Evolutionary conservation across 2,329 filamentous ascomycete genomes (phyloP).

Genomic region (Pseudonectria foliicola): DNA sequence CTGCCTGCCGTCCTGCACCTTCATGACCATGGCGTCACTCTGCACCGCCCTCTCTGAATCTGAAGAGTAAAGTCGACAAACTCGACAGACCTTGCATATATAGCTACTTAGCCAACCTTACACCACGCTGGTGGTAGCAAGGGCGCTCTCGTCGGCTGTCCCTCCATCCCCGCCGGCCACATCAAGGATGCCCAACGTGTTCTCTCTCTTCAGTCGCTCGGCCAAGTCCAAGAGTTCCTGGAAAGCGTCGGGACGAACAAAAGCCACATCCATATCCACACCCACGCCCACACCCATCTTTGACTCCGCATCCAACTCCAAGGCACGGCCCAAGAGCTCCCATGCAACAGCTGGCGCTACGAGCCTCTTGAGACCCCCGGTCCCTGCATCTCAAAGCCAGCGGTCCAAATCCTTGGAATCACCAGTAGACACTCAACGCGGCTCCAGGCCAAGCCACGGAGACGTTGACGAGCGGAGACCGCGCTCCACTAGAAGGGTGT

Average conservation of each 20-base stretch:
- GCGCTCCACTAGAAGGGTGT: too few species aligned
- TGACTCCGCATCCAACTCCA: conserved; percentile 2
- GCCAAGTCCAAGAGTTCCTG: conserved; percentile 10
- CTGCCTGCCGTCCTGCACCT: too few species aligned
- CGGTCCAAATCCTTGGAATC: conserved; percentile 16
- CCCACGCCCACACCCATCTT: too few species aligned
- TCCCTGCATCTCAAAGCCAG: conserved; percentile 1
- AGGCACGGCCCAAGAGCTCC: conserved; percentile 8
- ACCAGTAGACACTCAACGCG: conserved; percentile 8
- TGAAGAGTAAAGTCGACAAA: too few species aligned
- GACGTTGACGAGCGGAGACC: conserved; percentile 1
- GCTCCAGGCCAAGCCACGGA: conserved; percentile 4
- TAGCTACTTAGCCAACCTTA: not conserved
- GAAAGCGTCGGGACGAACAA: conserved; percentile 7
- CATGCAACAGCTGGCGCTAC: conserved; percentile 5
- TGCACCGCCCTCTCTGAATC: too few species aligned
- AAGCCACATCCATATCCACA: too few species aligned
- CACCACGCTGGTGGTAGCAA: not conserved
- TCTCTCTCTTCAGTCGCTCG: conserved; percentile 11
- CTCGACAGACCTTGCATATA: too few species aligned
- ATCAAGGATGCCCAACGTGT: conserved; percentile 12
- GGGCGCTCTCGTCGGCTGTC: not conserved
- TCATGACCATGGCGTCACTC: too few species aligned
- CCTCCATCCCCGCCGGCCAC: not conserved
- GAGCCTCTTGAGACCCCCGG: conserved; percentile 6